phyloP scores from a whole-genome alignment of 306 rosid genomes.

The Citrullus amarus region DNA sequence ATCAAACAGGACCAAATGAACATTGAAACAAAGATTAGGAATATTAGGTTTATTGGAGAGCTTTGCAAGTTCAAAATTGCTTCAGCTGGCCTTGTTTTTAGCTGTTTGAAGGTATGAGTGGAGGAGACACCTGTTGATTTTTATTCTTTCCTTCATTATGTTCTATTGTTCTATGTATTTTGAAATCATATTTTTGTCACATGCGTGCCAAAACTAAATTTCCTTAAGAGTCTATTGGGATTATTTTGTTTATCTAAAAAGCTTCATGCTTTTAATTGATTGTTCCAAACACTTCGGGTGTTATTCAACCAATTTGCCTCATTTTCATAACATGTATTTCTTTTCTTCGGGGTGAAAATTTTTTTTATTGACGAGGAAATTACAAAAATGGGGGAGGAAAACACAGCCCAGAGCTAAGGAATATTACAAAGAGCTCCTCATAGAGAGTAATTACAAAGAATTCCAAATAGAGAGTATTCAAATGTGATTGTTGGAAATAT shows the following conservation, averaged over 20 bases:
- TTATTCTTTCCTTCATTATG: not conserved
- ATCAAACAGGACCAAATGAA: slow-evolving; percentile 90
- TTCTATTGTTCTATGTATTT: not conserved
- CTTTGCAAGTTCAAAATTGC: slow-evolving; percentile 94
- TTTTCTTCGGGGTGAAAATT: not conserved
- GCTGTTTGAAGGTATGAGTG: slow-evolving; percentile 83
- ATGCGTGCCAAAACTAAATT: not conserved
- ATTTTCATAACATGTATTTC: not conserved
- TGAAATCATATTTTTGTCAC: not conserved
- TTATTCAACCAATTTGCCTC: not conserved
- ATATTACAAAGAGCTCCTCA: not conserved
- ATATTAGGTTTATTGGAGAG: slow-evolving; percentile 96
- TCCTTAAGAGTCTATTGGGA: not conserved
- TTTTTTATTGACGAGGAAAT: not conserved
- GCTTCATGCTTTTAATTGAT: not conserved
- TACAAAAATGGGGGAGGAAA: not conserved
- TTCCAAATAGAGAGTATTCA: not conserved
- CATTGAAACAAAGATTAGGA: slow-evolving; percentile 93
- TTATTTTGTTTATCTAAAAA: not conserved
- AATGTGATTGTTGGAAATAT: not conserved
- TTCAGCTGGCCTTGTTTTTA: slow-evolving; percentile 77
- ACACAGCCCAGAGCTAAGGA: not conserved
- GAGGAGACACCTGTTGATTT: not conserved
- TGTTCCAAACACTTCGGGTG: not conserved
- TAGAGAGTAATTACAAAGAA: not conserved